Base-by-base conservation (phyloP, 2,329 filamentous ascomycete species). In the Trichoderma sp. region DNA sequence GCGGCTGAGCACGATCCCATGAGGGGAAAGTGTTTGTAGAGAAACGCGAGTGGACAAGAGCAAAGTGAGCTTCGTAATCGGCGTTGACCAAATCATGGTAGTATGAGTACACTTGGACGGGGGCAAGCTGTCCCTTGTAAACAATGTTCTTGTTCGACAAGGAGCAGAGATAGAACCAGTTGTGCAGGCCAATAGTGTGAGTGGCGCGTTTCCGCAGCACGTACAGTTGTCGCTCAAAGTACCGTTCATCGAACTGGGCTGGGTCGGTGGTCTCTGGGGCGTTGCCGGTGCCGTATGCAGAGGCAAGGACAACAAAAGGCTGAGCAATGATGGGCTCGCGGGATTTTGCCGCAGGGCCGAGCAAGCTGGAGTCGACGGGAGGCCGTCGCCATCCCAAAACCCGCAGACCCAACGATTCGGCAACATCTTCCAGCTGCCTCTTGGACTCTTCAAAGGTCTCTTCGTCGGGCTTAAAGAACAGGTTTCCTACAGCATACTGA, bases 161-260 rank as follows among this genome's bases (percentile, higher is more conserved):
- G 60, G 94, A 97, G 86, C 95, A 98, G 69, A 98, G 86, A 81
- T 98, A 98, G 86, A 98, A 98, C 95, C 95, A 98, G 81, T 97
- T 97, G 82, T 96, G 93, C 68, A 97, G 87, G 70, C 95, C 94
- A 78, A 97, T 96, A 76, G 93, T 91, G 84, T 97, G 94, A 59
- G 94, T 97, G 66, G 94, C 91, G 76, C 94, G 92, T 87, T 99
- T 99, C 78, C 95, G 91, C 74, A 99, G 88, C 71, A 98, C 87
- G 81, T 95, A 99, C 67, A 99, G 87, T 83, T 97, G 95, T 76
- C 91, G 89, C 84, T 98, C 96, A 80, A 98, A 98, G 71, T 88
- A 86, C 74, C 89, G 87, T 77, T 93, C 91, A 80, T 97, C 91
- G 81, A 96, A 97, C 76, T 88, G 84, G 76, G 93, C 88, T 69